Evolutionary conservation across 352 stramenopile genomes (phyloP), one percentile per base, ranked within the genome.

Genomic region (Pythium utonaiense): DNA sequence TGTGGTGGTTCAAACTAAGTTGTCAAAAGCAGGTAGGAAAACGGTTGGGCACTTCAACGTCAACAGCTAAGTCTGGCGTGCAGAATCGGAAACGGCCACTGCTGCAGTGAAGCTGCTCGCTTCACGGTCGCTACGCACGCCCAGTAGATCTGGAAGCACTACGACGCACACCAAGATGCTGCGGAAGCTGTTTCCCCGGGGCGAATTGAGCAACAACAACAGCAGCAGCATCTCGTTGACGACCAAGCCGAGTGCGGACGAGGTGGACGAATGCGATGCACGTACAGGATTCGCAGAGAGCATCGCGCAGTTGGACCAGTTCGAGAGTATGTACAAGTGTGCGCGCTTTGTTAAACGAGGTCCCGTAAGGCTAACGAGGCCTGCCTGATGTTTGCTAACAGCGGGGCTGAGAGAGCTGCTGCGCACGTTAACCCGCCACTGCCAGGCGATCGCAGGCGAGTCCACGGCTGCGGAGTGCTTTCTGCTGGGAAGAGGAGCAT

Each of bases 131-230:
- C 34, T 6, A 41, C 34, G 34, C 34, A 41, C 34, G 34, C n/a
- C 34, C 5, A 16, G 4, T 14, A 41, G 34, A 41, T 9, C 34
- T 41, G 34, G 3, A 41, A 41, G n/a, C 10, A 41, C 3, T 41
- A 17, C n/a, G 34, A 16, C 5, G 3, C 34, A 41, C 34, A 16
- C 34, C 34, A 41, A 41, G 27, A 86, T 89, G 77, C 66, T 87
- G 38, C 76, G 77, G 60, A 89, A 74, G 57, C 62, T 89, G 47
- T 86, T 89, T 59, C 61, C 70, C 34, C 62, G 62, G 10, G 38
- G 57, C 34, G 59, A 66, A 33, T 55, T 57, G 3, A n/a, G 45
- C 45, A 33, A 53, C 38, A 52, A 45, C 57, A 53, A 57, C 34
- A 54, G n/a, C 33, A 62, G 44, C 52, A 54, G 51, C 36, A n/a